Percentiles rank a stretch among this genome's conserved stretches.
Evolutionary conservation across 2,329 filamentous ascomycete genomes (phyloP).

Genomic region (Hortaea werneckii): DNA sequence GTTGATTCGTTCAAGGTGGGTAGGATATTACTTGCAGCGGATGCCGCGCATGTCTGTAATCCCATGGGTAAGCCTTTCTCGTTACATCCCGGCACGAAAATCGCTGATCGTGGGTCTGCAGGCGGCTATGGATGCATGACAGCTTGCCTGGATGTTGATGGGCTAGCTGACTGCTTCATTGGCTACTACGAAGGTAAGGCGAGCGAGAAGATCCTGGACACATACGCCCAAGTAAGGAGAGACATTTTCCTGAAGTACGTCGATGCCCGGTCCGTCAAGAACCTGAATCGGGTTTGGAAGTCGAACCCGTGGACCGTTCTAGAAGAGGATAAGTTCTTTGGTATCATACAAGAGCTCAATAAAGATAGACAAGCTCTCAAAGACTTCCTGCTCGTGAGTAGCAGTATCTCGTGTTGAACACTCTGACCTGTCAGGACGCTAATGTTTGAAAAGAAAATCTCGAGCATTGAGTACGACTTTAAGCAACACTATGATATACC

Average conservation of each 20-base stretch:
- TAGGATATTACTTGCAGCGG: constrained; percentile 28
- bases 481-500: constrained; percentile 13
- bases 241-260: constrained; percentile 27
- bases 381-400: constrained; percentile 15
- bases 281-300: constrained; percentile 12
- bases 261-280: constrained; percentile 19
- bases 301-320: constrained; percentile 16
- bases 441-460: constrained; percentile 8
- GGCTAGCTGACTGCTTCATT: constrained; percentile 16
- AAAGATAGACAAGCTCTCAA: constrained; percentile 11
- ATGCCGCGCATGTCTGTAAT: constrained; percentile 28
- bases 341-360: constrained; percentile 12
- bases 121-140: constrained; percentile 18
- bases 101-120: background rate
- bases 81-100: background rate
- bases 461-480: constrained; percentile 17
- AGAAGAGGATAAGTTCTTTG: constrained; percentile 18
- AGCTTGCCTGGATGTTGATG: constrained; percentile 17
- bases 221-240: constrained; percentile 26
- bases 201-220: constrained; percentile 21
- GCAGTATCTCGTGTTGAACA: background rate
- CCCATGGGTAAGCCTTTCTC: constrained; percentile 3
- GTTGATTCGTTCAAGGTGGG: constrained; percentile 24
- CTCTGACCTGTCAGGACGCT: background rate
- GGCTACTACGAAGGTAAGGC: constrained; percentile 11